Percentiles rank a stretch among this genome's conserved stretches.
These are phyloP conservation scores for Chloris gayana DNA, from an alignment of 176 grass and related monocot genomes.

Conservation along the genomic window DNA sequence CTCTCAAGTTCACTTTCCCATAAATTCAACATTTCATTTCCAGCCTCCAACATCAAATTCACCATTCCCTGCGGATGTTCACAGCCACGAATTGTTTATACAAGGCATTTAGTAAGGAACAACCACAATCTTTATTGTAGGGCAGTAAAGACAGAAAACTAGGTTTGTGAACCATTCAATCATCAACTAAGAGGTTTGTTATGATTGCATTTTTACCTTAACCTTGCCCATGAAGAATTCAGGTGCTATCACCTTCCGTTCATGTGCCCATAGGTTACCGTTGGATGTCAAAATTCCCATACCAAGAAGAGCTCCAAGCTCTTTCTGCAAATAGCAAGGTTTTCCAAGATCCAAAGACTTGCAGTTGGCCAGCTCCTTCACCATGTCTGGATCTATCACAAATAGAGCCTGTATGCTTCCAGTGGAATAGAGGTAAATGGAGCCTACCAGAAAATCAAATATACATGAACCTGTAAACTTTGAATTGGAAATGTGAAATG, in stretches of 20 bases:
- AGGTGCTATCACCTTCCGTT: conserved; percentile 73
- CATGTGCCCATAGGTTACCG: conserved; percentile 66
- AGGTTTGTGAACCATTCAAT: conserved; percentile 1
- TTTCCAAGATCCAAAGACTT: conserved; percentile 71
- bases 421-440: conserved; percentile 66
- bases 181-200: neutral
- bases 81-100: neutral
- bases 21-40: conserved; percentile 43
- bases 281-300: conserved; percentile 67
- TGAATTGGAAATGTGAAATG: neutral
- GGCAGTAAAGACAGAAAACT: neutral
- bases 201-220: conserved; percentile 74
- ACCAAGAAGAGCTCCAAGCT: conserved; percentile 64
- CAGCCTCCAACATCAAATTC: conserved; percentile 56
- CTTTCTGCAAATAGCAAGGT: conserved; percentile 61
- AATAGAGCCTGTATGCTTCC: conserved; percentile 59
- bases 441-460: conserved; percentile 39
- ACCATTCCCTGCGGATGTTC: conserved; percentile 63
- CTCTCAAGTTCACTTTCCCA: conserved; percentile 57
- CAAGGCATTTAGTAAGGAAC: neutral
- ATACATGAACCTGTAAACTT: neutral
- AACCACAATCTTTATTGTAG: neutral
- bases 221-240: conserved; percentile 92
- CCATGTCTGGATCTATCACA: conserved; percentile 60
- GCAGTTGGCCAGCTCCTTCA: conserved; percentile 65